Conservation (phyloP, 495 filamentous ascomycete genomes). For the Physcia stellaris region DNA sequence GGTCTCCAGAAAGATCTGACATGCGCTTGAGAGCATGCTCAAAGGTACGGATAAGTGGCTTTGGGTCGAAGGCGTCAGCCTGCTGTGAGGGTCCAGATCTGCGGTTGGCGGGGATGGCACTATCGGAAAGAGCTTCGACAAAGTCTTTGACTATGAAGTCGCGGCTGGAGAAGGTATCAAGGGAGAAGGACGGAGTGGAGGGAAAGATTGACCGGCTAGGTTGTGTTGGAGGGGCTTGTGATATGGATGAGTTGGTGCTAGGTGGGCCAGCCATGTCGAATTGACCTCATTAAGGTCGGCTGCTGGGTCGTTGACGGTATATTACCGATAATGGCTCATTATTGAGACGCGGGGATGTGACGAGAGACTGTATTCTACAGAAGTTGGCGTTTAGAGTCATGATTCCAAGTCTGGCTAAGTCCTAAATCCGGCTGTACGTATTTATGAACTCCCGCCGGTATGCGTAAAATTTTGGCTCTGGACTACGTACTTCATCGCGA, state of each 20-base stretch:
- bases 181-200: slow-evolving; percentile 63
- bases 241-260: slow-evolving; percentile 11
- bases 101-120: slow-evolving; percentile 56
- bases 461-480: no score
- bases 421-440: no score
- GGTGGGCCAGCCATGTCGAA: slow-evolving; percentile 10
- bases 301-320: no score
- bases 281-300: no score
- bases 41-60: slow-evolving; percentile 91
- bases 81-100: slow-evolving; percentile 55
- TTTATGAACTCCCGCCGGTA: no score
- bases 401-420: no score
- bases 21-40: slow-evolving; percentile 76
- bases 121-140: slow-evolving; percentile 83
- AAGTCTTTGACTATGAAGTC: slow-evolving; percentile 99
- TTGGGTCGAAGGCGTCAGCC: slow-evolving; percentile 70
- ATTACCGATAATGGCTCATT: no score
- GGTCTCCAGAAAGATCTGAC: slow-evolving; percentile 65
- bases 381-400: slow-evolving; percentile 8
- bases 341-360: neutral
- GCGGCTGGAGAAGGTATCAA: slow-evolving; percentile 71
- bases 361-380: neutral
- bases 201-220: slow-evolving; percentile 53
- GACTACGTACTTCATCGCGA: no score
- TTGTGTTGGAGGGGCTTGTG: slow-evolving; percentile 19